Evolutionary conservation across 345 rosid genomes (phyloP).

Genomic region (Lumnitzera racemosa): DNA sequence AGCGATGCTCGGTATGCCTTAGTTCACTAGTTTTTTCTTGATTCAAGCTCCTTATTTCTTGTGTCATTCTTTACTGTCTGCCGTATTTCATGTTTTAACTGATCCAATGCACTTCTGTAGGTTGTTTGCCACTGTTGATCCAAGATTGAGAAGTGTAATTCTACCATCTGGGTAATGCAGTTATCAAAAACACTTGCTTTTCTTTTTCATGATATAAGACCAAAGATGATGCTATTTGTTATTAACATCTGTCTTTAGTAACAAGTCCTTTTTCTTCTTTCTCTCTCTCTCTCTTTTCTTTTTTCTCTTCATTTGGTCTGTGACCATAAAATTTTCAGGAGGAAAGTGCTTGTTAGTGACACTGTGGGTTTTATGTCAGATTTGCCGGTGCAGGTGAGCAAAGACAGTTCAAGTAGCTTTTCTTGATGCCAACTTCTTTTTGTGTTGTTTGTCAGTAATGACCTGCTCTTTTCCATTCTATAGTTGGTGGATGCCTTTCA

Average conservation of each 20-base stretch:
- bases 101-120: constrained; percentile 27
- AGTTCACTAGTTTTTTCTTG: constrained; percentile 5
- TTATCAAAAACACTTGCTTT: background rate
- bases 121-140: constrained; percentile 83
- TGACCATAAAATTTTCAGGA: constrained; percentile 35
- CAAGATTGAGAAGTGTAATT: constrained; percentile 51
- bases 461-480: constrained; percentile 9
- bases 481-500: constrained; percentile 91
- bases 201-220: background rate
- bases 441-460: constrained; percentile 1
- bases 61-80: constrained; percentile 1
- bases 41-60: background rate
- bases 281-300: background rate
- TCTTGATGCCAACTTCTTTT: background rate
- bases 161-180: constrained; percentile 72
- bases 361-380: constrained; percentile 97
- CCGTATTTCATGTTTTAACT: constrained; percentile 3
- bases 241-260: too few relatives aligned
- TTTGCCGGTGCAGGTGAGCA: constrained; percentile 77
- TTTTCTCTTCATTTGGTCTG: background rate
- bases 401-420: background rate
- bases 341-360: constrained; percentile 78
- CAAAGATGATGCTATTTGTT: too few relatives aligned
- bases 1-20: constrained; percentile 66
- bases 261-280: background rate